These are phyloP conservation scores for Lepidium sativum DNA, from an alignment of 345 rosid species.

Conservation along the genomic window DNA sequence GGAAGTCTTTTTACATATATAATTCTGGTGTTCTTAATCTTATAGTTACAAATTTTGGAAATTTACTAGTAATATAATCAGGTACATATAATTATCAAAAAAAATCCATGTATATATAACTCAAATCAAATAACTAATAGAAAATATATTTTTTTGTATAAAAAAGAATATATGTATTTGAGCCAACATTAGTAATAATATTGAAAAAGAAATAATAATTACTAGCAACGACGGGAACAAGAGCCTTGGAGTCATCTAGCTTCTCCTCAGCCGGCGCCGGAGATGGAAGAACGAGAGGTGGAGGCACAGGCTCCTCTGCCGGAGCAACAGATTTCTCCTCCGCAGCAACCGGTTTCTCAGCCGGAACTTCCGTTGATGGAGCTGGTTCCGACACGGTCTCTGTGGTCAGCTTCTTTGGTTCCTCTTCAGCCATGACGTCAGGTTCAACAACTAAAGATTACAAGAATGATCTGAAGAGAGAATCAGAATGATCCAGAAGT, in stretches of 20 bases:
- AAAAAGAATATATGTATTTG: no score
- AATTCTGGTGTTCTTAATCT: not conserved
- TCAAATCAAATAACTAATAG: not conserved
- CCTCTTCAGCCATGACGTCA: slow-evolving; percentile 21
- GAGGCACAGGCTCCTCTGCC: slow-evolving; percentile 11
- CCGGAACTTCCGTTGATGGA: slow-evolving; percentile 6
- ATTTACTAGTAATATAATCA: not conserved
- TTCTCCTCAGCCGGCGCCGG: slow-evolving; percentile 16
- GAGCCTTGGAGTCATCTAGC: slow-evolving; percentile 19
- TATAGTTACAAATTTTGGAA: not conserved
- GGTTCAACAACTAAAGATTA: slow-evolving; percentile 5
- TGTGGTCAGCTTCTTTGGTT: slow-evolving; percentile 9
- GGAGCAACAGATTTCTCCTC: not conserved
- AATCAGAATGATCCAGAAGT: slow-evolving; percentile 10
- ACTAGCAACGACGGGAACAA: slow-evolving; percentile 18
- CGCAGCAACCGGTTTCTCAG: not conserved
- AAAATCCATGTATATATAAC: not conserved
- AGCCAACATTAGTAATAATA: not conserved
- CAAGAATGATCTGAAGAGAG: slow-evolving; percentile 7
- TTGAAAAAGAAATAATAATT: not conserved
- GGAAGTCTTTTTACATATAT: not conserved
- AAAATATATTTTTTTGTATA: no score
- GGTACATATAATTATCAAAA: no score
- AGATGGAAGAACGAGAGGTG: slow-evolving; percentile 15
- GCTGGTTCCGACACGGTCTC: slow-evolving; percentile 15